Evolutionary conservation across 768 basidiomycete species (phyloP).

Genomic region (Collybiopsis luxurians): DNA sequence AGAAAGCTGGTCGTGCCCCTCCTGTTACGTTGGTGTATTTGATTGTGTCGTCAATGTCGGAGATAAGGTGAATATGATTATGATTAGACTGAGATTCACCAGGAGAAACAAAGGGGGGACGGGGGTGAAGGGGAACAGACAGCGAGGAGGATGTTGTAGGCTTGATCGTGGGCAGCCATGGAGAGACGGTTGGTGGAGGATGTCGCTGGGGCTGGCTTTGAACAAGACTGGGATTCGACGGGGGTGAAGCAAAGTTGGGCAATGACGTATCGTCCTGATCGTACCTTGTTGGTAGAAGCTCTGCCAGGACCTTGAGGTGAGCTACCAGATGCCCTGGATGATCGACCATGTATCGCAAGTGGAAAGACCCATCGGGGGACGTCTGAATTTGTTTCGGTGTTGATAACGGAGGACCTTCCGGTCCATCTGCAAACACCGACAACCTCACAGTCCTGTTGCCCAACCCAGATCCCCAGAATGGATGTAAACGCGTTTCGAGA

Average conservation of each 20-base stretch:
- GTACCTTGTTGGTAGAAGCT: constrained; percentile 52
- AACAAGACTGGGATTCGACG: background rate
- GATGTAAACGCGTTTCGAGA: constrained; percentile 70
- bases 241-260: background rate
- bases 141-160: background rate
- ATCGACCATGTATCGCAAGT: constrained; percentile 53
- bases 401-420: constrained; percentile 42
- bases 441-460: constrained; percentile 61
- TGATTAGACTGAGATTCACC: constrained; percentile 55
- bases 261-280: too few species aligned
- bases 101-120: constrained; percentile 16
- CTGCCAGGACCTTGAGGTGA: constrained; percentile 55
- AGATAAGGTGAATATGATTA: constrained; percentile 74
- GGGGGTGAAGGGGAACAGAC: background rate
- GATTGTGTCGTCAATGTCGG: constrained; percentile 94
- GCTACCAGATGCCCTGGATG: constrained; percentile 60
- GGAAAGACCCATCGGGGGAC: constrained; percentile 70
- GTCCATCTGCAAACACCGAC: constrained; percentile 37
- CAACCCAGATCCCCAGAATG: constrained; percentile 79
- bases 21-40: constrained; percentile 75
- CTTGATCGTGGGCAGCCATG: background rate
- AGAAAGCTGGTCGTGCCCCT: constrained; percentile 81
- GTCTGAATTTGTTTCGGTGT: constrained; percentile 52
- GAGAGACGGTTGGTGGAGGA: background rate
- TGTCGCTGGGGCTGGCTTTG: background rate